Evolutionary conservation across 192 early-diverging fungal species (phyloP), one percentile per base, ranked within the genome.

Genomic region (Podila epicladia): DNA sequence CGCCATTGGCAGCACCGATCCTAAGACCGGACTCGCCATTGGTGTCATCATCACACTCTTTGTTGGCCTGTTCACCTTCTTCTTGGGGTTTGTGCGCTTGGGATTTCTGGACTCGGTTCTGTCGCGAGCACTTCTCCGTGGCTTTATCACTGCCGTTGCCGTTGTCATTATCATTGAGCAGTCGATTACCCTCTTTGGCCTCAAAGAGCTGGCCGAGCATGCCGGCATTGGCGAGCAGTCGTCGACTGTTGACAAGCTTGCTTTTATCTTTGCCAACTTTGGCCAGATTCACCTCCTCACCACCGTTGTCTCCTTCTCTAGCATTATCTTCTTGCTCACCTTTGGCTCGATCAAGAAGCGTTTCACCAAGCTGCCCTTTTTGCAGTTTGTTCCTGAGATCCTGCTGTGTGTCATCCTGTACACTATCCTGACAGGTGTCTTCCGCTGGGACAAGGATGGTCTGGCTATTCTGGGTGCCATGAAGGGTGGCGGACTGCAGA

Each of bases 71-170:
- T 95, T 98, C 67, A 97, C 97, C 5, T 97, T 97, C 82, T 82
- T 93, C 28, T 84, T 99, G 71, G 98, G 98, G 11, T 93, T 99
- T 84, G 94, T 99, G 80, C 91, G 98, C 37, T 88, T 99, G 19
- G 98, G 98, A n/a, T 99, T 99, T 75, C 77, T 99, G 50, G 98
- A 99, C 82, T 97, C 96, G 26, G 92, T 99, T 45, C 90, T 99
- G 68, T 96, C 94, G 12, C 92, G 96, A 64, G 94, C 97, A 7
- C 82, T 98, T n/a, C 75, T 99, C 58, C 89, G 97, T 11, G 98
- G 98, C 19, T 99, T 99, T 73, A 95, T 99, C 57, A 92, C 95
- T 28, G 98, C 96, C 32, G 95, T 97, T 0, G 98, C 96, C 7
- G 80, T 95, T 32, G 97, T 98, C 0, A 90, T 99, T 22, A 91